Percentiles rank a stretch among this genome's conserved stretches.
These are phyloP conservation scores for Euphorbia peplus DNA, from an alignment of 345 rosid species.

Conservation along the genomic window DNA sequence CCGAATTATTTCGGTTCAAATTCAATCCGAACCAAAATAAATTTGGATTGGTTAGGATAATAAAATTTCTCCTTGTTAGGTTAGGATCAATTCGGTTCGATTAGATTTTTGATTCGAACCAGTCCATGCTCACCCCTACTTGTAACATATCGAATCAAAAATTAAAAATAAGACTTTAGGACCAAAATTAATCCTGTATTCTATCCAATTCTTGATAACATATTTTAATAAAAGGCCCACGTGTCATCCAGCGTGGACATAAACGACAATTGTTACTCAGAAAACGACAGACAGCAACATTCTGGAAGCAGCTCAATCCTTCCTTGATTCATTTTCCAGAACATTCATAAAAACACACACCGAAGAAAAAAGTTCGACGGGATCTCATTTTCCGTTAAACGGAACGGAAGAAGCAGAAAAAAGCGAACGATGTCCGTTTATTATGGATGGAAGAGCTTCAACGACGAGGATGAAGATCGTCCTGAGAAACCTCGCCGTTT, in stretches of 20 bases:
- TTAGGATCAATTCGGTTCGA: too few relatives aligned
- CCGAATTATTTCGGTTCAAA: too few relatives aligned
- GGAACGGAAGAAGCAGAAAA: not conserved
- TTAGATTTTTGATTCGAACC: too few relatives aligned
- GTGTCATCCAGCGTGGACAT: not conserved
- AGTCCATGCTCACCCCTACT: too few relatives aligned
- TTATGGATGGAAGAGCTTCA: conserved; percentile 70
- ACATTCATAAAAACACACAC: not conserved
- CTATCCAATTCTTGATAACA: too few relatives aligned
- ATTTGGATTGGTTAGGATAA: too few relatives aligned
- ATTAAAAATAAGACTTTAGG: too few relatives aligned
- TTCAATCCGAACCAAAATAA: too few relatives aligned
- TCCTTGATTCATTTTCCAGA: conserved; percentile 4
- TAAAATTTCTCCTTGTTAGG: too few relatives aligned
- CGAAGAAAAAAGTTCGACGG: not conserved
- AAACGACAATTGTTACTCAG: not conserved
- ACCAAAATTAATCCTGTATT: too few relatives aligned
- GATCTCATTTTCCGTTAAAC: not conserved
- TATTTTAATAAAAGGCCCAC: not conserved
- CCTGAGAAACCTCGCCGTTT: conserved; percentile 86
- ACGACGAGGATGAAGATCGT: conserved; percentile 67
- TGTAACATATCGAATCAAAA: too few relatives aligned
- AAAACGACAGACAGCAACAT: not conserved
- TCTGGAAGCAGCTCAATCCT: conserved; percentile 52
- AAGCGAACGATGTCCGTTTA: conserved; percentile 39